Evolutionary conservation across 768 basidiomycete species (phyloP), one percentile per base, ranked within the genome.

Genomic region (Lepiota subincarnata): DNA sequence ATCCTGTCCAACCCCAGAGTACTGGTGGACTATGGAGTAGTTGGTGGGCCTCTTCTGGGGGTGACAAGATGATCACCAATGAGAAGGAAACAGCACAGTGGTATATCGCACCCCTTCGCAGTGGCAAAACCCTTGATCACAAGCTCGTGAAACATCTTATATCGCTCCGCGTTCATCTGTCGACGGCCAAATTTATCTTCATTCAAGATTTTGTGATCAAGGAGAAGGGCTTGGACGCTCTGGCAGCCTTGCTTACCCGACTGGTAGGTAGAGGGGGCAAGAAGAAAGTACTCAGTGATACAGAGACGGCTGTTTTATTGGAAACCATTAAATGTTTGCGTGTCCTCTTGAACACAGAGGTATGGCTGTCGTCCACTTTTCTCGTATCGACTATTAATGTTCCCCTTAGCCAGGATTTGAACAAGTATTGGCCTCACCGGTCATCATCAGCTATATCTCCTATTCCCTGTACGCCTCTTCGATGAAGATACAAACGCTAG

Each of bases 321-420:
- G 92, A 96, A 64, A 66, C 85, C 19, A 75, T 92, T 58, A 89
- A 86, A 63, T 93, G 90, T 64, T 68, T 97, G 19, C 75, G 92
- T 37, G 87, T 87, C 0, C 68, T 98, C 14, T 71, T 94, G 57
- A 97, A 97, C 61, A 95, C 87, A 0, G 83, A 89, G 69, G 93
- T 92, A 61, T 64, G n/a, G 84, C 57, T 20, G 38, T 57, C 48
- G 34, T 40, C 20, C 42, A 2, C 37, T 52, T 40, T 38, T 38
- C n/a, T 45, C 39, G 3, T 28, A 16, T 22, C 47, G 20, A 5
- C 12, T 43, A 26, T 58, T 38, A 62, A 40, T 63, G 45, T 35
- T 7, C 53, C 55, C 4, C 16, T 39, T 37, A 94, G 90, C 70
- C 78, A 47, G 92, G 91, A 6, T 92, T 93, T 64, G 72, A 76